Evolutionary conservation across 228 moss, liverwort and hornwort species (phyloP).

Genomic region (Sphagnum fallax): DNA sequence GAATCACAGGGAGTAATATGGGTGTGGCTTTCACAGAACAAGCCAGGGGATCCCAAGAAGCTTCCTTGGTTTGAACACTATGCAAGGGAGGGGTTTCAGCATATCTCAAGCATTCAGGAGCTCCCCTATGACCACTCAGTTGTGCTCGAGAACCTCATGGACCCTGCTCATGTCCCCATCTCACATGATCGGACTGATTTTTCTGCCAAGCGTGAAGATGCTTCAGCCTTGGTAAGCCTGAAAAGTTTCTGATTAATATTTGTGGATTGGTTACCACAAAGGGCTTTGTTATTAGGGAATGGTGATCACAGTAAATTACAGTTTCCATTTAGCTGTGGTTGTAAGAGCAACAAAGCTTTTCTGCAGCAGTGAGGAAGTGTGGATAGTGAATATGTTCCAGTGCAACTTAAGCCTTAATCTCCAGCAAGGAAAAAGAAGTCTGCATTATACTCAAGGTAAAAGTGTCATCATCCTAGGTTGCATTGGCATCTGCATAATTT

Average conservation of each 20-base stretch:
- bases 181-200: slow-evolving; percentile 77
- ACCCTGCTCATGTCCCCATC: slow-evolving; percentile 89
- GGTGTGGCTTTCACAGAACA: slow-evolving; percentile 73
- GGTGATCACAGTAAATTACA: too few species aligned
- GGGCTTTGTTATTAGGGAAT: too few species aligned
- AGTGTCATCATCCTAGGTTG: neutral
- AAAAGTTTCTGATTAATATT: too few species aligned
- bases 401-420: too few species aligned
- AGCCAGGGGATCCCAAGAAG: slow-evolving; percentile 47
- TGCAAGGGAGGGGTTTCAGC: slow-evolving; percentile 32
- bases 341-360: too few species aligned
- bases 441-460: too few species aligned
- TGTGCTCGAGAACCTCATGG: slow-evolving; percentile 76
- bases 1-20: slow-evolving; percentile 82
- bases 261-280: too few species aligned
- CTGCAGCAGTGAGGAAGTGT: too few species aligned
- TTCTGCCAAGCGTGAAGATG: slow-evolving; percentile 60
- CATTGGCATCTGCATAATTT: neutral
- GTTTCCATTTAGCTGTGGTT: too few species aligned
- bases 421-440: too few species aligned
- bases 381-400: too few species aligned
- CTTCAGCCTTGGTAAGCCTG: slow-evolving; percentile 50
- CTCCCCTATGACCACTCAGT: slow-evolving; percentile 88
- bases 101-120: slow-evolving; percentile 49
- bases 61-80: slow-evolving; percentile 77